Evolutionary conservation across 1,284 basidiomycete genomes (phyloP).

Genomic region (Rhodotorula sp.): DNA sequence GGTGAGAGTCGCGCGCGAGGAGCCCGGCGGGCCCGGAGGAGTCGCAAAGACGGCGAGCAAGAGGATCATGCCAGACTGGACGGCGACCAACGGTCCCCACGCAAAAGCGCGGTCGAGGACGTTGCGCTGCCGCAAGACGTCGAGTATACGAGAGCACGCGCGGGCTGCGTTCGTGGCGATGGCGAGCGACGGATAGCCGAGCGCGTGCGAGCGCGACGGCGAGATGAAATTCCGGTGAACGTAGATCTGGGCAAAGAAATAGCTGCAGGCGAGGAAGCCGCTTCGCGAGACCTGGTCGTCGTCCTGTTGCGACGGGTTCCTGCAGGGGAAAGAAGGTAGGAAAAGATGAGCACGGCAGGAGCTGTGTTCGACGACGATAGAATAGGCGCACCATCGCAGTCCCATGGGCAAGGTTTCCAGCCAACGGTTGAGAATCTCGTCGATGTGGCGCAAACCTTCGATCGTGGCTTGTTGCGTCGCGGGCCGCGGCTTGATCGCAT

Average conservation of each 20-base stretch:
- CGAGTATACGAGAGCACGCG: conserved; percentile 36
- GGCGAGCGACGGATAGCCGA: conserved; percentile 45
- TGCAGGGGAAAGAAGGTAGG: too few relatives aligned
- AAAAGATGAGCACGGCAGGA: too few relatives aligned
- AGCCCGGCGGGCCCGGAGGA: conserved; percentile 52
- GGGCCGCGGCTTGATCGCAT: conserved; percentile 12
- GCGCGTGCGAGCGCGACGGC: conserved; percentile 29
- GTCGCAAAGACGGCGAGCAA: conserved; percentile 70
- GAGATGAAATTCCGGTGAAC: conserved; percentile 40
- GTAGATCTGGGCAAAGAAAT: conserved; percentile 22
- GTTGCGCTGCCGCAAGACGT: conserved; percentile 16
- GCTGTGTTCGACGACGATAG: too few relatives aligned
- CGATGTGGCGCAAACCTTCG: conserved; percentile 22
- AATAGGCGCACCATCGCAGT: conserved; percentile 19
- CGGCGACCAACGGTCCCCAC: conserved; percentile 20
- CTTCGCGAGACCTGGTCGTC: not conserved
- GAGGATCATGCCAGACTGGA: conserved; percentile 66
- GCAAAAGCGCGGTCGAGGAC: conserved; percentile 13
- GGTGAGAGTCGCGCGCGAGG: conserved; percentile 57
- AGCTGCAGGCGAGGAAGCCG: conserved; percentile 7
- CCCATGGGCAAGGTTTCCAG: conserved; percentile 25
- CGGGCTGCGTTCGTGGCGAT: conserved; percentile 42
- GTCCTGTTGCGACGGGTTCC: conserved; percentile 21
- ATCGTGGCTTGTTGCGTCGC: conserved; percentile 1
- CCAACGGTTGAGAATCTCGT: conserved; percentile 33